Evolutionary conservation across 2,329 filamentous ascomycete species (phyloP).

Genomic region (Orbilia javanica): DNA sequence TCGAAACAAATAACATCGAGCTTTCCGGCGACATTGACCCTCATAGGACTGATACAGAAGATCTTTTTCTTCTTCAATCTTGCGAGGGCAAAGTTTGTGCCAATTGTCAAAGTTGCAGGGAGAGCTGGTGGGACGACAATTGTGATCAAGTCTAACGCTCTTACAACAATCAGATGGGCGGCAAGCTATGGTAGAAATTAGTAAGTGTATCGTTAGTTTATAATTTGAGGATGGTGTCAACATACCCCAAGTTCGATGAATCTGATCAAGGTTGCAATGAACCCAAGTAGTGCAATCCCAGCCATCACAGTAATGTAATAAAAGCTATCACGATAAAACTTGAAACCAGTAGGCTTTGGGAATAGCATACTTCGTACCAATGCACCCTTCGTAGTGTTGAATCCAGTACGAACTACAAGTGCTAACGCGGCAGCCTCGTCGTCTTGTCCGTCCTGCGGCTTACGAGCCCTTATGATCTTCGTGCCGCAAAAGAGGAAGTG

Average conservation of each 20-base stretch:
- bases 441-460: conserved; percentile 85
- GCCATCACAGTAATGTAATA: conserved; percentile 98
- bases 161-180: conserved; percentile 91
- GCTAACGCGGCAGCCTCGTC: conserved; percentile 92
- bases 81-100: conserved; percentile 91
- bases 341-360: conserved; percentile 97
- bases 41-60: conserved; percentile 89
- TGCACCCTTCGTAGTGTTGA: conserved; percentile 97
- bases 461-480: conserved; percentile 89
- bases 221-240: background rate
- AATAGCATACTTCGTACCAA: conserved; percentile 98
- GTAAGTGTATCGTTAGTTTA: background rate
- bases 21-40: conserved; percentile 96
- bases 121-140: conserved; percentile 96
- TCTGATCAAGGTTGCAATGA: conserved; percentile 90
- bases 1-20: conserved; percentile 97
- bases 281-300: conserved; percentile 84
- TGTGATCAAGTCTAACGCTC: conserved; percentile 93
- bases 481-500: conserved; percentile 96
- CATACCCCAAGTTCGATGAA: conserved; percentile 81
- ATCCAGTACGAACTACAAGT: conserved; percentile 92
- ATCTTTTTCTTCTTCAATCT: conserved; percentile 90
- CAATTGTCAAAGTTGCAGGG: conserved; percentile 94
- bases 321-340: conserved; percentile 97
- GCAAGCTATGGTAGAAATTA: conserved; percentile 70